phyloP scores from a whole-genome alignment of 2,329 filamentous ascomycete genomes.

The Verticillium longisporum region DNA sequence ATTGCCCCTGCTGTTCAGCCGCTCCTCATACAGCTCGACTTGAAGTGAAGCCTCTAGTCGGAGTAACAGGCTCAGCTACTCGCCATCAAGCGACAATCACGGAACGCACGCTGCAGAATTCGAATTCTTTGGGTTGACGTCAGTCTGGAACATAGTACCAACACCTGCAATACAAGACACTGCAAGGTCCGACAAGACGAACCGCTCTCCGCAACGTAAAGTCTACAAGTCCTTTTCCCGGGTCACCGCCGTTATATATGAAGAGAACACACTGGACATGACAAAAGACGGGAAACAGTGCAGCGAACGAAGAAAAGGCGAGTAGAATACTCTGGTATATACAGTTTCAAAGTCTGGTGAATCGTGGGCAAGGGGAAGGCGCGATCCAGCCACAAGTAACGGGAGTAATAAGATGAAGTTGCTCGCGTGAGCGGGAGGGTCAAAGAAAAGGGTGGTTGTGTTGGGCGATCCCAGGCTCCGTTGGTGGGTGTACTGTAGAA shows the following conservation, averaged over 20 bases:
- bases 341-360: background rate
- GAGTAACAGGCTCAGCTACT: no score
- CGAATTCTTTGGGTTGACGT: background rate
- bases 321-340: background rate
- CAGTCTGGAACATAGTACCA: background rate
- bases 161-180: background rate
- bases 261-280: background rate
- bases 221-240: background rate
- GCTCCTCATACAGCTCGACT: no score
- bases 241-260: background rate
- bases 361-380: background rate
- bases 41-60: no score
- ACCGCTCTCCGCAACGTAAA: background rate
- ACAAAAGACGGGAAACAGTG: background rate
- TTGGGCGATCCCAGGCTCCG: background rate
- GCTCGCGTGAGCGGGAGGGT: background rate
- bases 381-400: background rate
- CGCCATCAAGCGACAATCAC: no score
- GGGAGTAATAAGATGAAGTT: background rate
- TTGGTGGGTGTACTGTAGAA: background rate
- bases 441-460: background rate
- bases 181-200: background rate
- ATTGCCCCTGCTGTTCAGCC: no score
- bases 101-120: no score
- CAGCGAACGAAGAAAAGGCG: background rate